Conservation (phyloP, 257 asterid genomes). For the Rehmannia glutinosa region DNA sequence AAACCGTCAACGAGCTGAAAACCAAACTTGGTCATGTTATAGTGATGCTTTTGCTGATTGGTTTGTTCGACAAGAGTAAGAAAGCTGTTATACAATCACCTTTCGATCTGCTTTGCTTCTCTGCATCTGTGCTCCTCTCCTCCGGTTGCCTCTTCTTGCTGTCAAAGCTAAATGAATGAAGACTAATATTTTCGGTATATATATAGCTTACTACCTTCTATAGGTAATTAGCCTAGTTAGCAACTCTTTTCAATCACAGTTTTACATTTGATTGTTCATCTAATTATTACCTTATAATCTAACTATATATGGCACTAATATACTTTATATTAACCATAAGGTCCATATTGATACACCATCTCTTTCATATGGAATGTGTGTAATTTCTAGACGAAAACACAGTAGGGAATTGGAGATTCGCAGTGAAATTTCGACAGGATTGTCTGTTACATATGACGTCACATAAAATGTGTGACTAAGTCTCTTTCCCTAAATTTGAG, state of each 20-base stretch:
- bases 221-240: neutral
- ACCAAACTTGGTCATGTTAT: constrained; percentile 90
- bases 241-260: neutral
- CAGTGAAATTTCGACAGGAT: too few relatives aligned
- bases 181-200: neutral
- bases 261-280: neutral
- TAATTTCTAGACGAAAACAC: too few relatives aligned
- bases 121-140: constrained; percentile 72
- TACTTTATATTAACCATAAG: too few relatives aligned
- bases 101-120: constrained; percentile 80
- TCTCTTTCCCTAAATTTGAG: too few relatives aligned
- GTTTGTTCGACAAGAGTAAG: constrained; percentile 87
- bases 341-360: too few relatives aligned
- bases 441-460: too few relatives aligned
- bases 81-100: constrained; percentile 73
- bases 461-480: too few relatives aligned
- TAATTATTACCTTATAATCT: neutral
- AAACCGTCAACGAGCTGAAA: constrained; percentile 76
- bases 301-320: too few relatives aligned
- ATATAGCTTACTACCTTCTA: neutral
- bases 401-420: too few relatives aligned
- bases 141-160: constrained; percentile 78
- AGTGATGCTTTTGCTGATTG: constrained; percentile 90
- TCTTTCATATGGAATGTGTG: too few relatives aligned
- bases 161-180: constrained; percentile 51